phyloP scores from a whole-genome alignment of 495 filamentous ascomycete species.

The Neurospora africana region DNA sequence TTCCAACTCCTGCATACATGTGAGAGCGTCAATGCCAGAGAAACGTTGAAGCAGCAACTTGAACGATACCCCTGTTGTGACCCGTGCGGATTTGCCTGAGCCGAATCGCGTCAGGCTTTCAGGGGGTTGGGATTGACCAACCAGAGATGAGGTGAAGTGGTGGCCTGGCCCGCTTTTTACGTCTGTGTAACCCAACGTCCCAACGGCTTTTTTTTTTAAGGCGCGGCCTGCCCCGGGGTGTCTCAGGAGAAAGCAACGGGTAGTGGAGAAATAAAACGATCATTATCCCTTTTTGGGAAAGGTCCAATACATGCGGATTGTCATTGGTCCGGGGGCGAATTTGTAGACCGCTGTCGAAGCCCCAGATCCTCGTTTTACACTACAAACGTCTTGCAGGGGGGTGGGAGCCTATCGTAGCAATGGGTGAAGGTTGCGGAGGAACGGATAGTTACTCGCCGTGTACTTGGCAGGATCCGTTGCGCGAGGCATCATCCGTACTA shows the following conservation, averaged over 20 bases:
- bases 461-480: too few species aligned
- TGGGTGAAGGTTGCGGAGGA: too few species aligned
- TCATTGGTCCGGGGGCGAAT: background rate
- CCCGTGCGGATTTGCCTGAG: too few species aligned
- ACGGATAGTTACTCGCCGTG: too few species aligned
- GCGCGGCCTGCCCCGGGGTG: background rate
- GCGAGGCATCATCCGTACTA: background rate
- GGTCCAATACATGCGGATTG: background rate
- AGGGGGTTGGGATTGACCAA: too few species aligned
- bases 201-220: background rate
- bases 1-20: background rate
- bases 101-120: too few species aligned
- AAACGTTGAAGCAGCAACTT: background rate
- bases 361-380: background rate
- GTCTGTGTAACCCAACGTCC: background rate
- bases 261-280: background rate
- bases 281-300: background rate
- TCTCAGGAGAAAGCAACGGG: background rate
- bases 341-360: background rate
- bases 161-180: background rate
- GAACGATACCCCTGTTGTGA: background rate
- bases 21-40: background rate
- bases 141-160: background rate
- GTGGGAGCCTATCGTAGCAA: too few species aligned
- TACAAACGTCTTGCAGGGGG: too few species aligned